Evolutionary conservation across 768 basidiomycete genomes (phyloP).

Genomic region (Cystoderma amianthinum): DNA sequence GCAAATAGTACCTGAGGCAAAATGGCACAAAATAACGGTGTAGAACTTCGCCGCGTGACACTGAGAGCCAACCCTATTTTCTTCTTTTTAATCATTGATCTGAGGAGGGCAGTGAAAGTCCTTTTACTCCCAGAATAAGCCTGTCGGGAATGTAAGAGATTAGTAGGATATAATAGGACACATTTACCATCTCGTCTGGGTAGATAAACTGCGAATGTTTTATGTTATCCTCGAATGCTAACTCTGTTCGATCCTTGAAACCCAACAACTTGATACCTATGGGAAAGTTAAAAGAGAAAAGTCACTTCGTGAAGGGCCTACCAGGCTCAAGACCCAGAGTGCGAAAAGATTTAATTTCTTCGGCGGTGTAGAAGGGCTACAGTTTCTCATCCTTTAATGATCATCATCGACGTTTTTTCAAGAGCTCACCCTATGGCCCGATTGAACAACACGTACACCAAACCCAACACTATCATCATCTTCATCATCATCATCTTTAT

Average conservation of each 20-base stretch:
- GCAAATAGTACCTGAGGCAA: conserved; percentile 68
- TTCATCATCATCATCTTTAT: conserved; percentile 34
- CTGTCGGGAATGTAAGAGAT: conserved; percentile 29
- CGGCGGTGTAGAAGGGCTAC: conserved; percentile 80
- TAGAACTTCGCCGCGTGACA: conserved; percentile 61
- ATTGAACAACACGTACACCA: conserved; percentile 36
- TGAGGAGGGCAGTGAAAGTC: conserved; percentile 83
- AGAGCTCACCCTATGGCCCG: conserved; percentile 42
- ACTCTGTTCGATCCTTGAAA: conserved; percentile 68
- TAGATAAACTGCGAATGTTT: conserved; percentile 91
- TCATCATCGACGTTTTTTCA: too few relatives aligned
- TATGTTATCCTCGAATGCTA: conserved; percentile 83
- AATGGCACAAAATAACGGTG: conserved; percentile 77
- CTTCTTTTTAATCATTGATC: conserved; percentile 73
- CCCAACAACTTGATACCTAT: conserved; percentile 87
- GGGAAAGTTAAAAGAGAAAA: conserved; percentile 1
- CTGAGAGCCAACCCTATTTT: conserved; percentile 77
- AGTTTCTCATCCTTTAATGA: too few relatives aligned
- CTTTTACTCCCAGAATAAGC: conserved; percentile 86
- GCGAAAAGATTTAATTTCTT: conserved; percentile 76
- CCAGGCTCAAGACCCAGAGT: conserved; percentile 73
- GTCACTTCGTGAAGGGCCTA: not conserved
- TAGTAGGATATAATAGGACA: not conserved
- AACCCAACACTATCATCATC: conserved; percentile 20
- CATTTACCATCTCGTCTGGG: conserved; percentile 79